phyloP scores from a whole-genome alignment of 176 grass and related monocot genomes.

The Avena eriantha region DNA sequence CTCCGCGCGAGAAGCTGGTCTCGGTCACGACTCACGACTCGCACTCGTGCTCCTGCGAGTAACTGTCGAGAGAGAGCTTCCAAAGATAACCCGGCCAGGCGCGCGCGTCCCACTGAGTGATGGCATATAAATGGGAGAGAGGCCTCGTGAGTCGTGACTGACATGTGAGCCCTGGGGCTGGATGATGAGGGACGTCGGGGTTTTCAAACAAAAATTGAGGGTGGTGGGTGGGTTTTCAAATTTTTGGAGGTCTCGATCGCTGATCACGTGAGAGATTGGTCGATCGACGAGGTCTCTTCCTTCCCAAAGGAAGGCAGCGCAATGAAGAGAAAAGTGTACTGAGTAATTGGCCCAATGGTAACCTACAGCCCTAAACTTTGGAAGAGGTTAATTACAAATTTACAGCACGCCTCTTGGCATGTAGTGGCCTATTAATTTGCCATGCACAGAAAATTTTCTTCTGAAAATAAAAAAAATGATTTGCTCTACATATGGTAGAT shows the following conservation, averaged over 20 bases:
- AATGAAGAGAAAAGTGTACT: background rate
- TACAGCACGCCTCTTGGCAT: background rate
- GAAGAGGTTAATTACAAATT: background rate
- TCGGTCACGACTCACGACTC: background rate
- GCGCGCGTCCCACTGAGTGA: background rate
- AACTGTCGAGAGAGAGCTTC: background rate
- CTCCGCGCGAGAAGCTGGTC: background rate
- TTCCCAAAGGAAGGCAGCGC: background rate
- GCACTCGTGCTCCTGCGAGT: background rate
- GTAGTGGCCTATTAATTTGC: background rate
- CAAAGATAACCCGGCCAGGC: background rate
- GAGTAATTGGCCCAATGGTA: no score
- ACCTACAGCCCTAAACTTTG: background rate
- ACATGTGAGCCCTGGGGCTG: background rate
- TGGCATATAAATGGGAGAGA: background rate
- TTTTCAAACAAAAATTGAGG: background rate
- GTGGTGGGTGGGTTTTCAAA: no score
- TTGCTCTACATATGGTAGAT: background rate
- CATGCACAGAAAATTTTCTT: background rate
- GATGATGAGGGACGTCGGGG: background rate
- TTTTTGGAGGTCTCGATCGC: background rate
- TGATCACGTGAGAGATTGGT: background rate
- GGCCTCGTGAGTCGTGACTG: constrained; percentile 6
- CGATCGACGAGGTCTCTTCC: background rate
- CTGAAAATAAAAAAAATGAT: background rate